Percentiles rank a stretch among this genome's conserved stretches.
phyloP scores from a whole-genome alignment of 1,284 basidiomycete species.

The Chalciporus sp. region DNA sequence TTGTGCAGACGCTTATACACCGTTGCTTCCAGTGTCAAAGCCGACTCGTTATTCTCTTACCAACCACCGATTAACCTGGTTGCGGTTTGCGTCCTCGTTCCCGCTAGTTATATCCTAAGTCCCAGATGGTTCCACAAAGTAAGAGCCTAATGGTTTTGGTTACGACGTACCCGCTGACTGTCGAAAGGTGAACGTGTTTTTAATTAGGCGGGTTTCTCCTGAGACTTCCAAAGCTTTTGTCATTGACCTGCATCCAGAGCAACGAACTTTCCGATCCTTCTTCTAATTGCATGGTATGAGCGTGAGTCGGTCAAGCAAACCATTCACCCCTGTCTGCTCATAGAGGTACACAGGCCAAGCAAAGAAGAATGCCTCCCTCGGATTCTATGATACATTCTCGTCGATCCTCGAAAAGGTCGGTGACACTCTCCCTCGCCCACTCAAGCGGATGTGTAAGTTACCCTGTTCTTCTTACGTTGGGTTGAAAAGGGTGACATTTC shows the following conservation, averaged over 20 bases:
- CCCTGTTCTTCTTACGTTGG: not conserved
- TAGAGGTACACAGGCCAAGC: slow-evolving; percentile 48
- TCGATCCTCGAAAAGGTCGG: slow-evolving; percentile 67
- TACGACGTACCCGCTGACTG: slow-evolving; percentile 10
- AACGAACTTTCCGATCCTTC: slow-evolving; percentile 85
- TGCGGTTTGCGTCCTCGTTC: slow-evolving; percentile 81
- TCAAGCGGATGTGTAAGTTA: slow-evolving; percentile 72
- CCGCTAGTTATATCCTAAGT: slow-evolving; percentile 75
- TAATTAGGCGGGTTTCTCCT: slow-evolving; percentile 58
- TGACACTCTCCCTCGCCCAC: slow-evolving; percentile 68
- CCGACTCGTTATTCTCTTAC: slow-evolving; percentile 91
- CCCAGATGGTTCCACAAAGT: slow-evolving; percentile 88
- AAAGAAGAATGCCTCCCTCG: slow-evolving; percentile 59
- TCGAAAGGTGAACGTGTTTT: slow-evolving; percentile 79
- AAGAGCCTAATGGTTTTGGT: slow-evolving; percentile 2
- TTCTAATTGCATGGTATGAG: slow-evolving; percentile 83
- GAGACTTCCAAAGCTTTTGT: not conserved
- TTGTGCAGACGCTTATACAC: slow-evolving; percentile 26
- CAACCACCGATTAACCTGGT: slow-evolving; percentile 88
- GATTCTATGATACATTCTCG: slow-evolving; percentile 72
- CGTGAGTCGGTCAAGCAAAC: slow-evolving; percentile 38
- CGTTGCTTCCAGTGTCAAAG: slow-evolving; percentile 62
- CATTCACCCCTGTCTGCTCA: slow-evolving; percentile 3
- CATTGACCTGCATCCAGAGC: slow-evolving; percentile 44
- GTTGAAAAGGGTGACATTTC: slow-evolving; percentile 11